phyloP scores from a whole-genome alignment of 208 protist species.

The Phytomonas francai region DNA sequence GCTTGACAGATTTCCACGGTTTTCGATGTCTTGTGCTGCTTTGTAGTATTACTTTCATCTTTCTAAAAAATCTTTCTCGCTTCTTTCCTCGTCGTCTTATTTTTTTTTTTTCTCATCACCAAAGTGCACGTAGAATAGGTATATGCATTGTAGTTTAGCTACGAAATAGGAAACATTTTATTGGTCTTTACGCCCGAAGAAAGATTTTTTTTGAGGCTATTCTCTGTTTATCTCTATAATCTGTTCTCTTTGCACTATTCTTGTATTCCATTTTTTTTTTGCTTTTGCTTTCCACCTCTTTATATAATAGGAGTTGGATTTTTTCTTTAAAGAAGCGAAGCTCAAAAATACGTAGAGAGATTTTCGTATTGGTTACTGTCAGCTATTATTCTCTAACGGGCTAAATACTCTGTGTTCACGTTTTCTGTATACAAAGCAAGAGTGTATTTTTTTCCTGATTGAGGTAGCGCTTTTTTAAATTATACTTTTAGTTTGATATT shows the following conservation, averaged over 20 bases:
- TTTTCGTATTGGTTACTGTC: neutral
- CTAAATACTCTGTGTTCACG: slow-evolving; percentile 1
- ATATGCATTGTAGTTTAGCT: neutral
- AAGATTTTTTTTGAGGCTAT: neutral
- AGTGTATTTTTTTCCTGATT: neutral
- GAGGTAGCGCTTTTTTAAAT: neutral
- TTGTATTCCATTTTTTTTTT: slow-evolving; percentile 1
- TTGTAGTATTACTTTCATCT: neutral
- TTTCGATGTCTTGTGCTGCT: neutral
- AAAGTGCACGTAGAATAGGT: neutral
- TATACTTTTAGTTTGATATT: neutral
- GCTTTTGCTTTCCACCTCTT: neutral
- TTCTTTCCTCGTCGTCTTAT: neutral
- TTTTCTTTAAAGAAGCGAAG: neutral
- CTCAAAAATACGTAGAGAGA: neutral
- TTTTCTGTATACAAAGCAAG: neutral
- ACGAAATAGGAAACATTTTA: neutral
- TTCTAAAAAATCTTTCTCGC: neutral
- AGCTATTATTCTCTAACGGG: neutral
- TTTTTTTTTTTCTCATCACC: neutral
- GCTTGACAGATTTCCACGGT: neutral
- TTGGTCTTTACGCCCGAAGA: neutral
- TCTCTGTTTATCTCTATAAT: slow-evolving; percentile 14
- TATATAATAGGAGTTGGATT: neutral
- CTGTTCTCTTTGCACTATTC: neutral